Conservation (phyloP, 1,139 yeast species). For the Kurtzmaniella quercitrusa region DNA sequence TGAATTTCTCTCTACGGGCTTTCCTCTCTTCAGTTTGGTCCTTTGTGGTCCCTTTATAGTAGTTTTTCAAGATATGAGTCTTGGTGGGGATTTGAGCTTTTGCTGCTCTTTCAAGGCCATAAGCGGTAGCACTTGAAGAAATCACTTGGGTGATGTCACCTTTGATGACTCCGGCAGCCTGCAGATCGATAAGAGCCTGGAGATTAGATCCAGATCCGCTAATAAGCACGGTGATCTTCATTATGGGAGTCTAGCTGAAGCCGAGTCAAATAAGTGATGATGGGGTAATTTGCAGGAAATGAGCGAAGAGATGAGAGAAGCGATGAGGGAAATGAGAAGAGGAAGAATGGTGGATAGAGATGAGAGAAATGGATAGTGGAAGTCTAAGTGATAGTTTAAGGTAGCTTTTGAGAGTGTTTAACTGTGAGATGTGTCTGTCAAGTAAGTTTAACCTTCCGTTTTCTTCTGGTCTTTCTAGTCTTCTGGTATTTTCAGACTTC, state of each 20-base stretch:
- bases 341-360: neutral
- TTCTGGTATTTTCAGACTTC: too few species aligned
- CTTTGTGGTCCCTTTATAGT: conserved; percentile 71
- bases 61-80: conserved; percentile 67
- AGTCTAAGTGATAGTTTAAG: too few species aligned
- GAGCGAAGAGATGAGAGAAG: neutral
- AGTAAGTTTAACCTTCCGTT: too few species aligned
- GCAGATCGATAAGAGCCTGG: conserved; percentile 87
- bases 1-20: conserved; percentile 64
- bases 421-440: too few species aligned
- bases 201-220: conserved; percentile 94
- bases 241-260: neutral
- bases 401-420: too few species aligned
- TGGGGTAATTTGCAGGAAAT: neutral
- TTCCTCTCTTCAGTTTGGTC: conserved; percentile 53
- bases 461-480: too few species aligned
- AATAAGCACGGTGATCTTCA: conserved; percentile 66
- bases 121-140: conserved; percentile 80
- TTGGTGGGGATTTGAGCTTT: conserved; percentile 64
- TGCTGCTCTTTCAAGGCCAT: conserved; percentile 75
- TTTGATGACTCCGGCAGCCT: conserved; percentile 32
- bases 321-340: neutral
- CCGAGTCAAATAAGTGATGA: neutral
- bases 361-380: too few species aligned
- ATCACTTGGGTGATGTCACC: conserved; percentile 71